A percentile compares a stretch with the other conserved stretches of the same genome.
These are phyloP conservation scores for Colletotrichum paranaense DNA, from an alignment of 2,329 filamentous ascomycete species.

Conservation along the genomic window DNA sequence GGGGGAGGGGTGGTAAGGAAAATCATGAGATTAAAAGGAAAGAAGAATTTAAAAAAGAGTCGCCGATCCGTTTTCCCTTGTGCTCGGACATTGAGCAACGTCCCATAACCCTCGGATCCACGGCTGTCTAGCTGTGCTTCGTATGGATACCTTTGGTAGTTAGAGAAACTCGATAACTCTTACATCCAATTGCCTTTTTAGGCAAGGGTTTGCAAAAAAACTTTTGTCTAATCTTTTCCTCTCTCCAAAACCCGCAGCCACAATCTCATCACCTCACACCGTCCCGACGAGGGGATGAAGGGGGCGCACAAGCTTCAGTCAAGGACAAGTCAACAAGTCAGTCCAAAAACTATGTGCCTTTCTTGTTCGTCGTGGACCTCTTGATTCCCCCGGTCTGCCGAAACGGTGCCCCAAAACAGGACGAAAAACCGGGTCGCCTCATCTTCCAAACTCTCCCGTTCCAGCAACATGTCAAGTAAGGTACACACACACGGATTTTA, in stretches of 20 bases:
- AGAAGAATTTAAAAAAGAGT: neutral
- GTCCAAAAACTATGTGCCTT: neutral
- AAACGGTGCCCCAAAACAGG: neutral
- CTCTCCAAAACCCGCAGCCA: neutral
- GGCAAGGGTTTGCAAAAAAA: neutral
- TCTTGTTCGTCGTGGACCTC: neutral
- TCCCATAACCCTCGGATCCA: neutral
- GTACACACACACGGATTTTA: neutral
- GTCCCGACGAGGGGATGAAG: neutral
- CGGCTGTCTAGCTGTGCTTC: neutral
- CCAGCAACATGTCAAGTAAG: no score
- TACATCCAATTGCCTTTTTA: neutral
- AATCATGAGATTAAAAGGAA: neutral
- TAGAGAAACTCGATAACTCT: neutral
- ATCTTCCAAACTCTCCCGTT: slow-evolving; percentile 7
- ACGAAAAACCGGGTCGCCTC: slow-evolving; percentile 6
- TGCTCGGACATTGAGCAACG: neutral
- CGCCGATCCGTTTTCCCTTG: neutral
- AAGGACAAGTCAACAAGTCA: neutral
- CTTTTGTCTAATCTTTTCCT: slow-evolving; percentile 1
- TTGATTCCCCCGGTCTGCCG: neutral
- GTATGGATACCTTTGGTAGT: no score
- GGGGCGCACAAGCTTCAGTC: neutral
- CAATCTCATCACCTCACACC: neutral
- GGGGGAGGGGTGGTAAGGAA: neutral